A percentile compares a stretch with the other conserved stretches of the same genome.
Conservation (phyloP, 2,329 filamentous ascomycete genomes). For the Aspergillus amoenus region DNA sequence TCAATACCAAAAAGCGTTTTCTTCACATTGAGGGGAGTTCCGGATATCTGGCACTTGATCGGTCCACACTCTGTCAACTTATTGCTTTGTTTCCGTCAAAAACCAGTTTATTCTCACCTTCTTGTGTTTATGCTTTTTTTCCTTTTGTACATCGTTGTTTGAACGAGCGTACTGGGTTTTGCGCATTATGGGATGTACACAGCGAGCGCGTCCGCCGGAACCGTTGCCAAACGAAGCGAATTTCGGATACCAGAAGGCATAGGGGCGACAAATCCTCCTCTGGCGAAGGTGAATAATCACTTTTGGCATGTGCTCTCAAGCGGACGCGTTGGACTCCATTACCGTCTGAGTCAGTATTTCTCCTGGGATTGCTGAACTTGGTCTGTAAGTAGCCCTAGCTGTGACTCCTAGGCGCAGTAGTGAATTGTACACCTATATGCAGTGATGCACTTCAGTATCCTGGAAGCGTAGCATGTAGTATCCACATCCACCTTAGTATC, state of each 20-base stretch:
- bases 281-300: slow-evolving; percentile 16
- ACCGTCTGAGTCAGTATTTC: not conserved
- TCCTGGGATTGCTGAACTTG: not conserved
- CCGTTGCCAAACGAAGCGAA: slow-evolving; percentile 13
- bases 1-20: slow-evolving; percentile 49
- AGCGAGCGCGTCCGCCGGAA: slow-evolving; percentile 15
- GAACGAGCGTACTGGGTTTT: slow-evolving; percentile 12
- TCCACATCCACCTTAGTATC: not conserved
- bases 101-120: slow-evolving; percentile 44
- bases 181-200: slow-evolving; percentile 10
- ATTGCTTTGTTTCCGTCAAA: slow-evolving; percentile 29
- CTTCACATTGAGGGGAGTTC: slow-evolving; percentile 66
- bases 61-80: slow-evolving; percentile 43
- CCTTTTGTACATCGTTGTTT: slow-evolving; percentile 10
- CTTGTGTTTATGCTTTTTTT: slow-evolving; percentile 36
- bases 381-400: not conserved
- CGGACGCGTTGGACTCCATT: slow-evolving; percentile 8
- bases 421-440: slow-evolving; percentile 10
- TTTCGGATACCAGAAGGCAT: slow-evolving; percentile 14
- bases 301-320: slow-evolving; percentile 13
- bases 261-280: slow-evolving; percentile 7
- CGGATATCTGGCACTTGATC: slow-evolving; percentile 75
- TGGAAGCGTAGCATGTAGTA: not conserved
- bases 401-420: slow-evolving; percentile 7
- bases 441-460: not conserved